Percentiles rank a stretch among this genome's conserved stretches.
phyloP scores from a whole-genome alignment of 495 filamentous ascomycete species.

The Neurospora sp. region DNA sequence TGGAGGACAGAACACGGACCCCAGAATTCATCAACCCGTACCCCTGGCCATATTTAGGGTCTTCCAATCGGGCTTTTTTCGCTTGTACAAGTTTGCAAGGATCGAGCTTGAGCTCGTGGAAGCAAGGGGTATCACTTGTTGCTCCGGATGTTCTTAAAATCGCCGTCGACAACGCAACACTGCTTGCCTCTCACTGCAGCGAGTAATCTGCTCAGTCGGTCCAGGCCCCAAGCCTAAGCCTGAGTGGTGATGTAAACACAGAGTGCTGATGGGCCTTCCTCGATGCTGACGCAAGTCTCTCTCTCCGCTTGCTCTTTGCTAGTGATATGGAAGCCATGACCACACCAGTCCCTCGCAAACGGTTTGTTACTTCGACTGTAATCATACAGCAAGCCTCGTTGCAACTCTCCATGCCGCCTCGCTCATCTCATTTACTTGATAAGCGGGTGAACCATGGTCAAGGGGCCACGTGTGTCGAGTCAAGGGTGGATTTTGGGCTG shows the following conservation, averaged over 20 bases:
- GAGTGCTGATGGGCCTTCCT: background rate
- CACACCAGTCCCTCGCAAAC: background rate
- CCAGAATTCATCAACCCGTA: background rate
- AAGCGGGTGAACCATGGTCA: conserved; percentile 5
- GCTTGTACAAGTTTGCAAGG: background rate
- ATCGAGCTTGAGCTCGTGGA: background rate
- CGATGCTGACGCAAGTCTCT: background rate
- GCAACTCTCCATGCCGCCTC: background rate
- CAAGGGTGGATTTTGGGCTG: conserved; percentile 26
- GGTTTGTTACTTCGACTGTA: background rate
- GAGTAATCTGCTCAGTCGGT: background rate
- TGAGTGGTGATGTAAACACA: background rate
- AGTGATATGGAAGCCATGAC: background rate
- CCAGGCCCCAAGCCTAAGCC: background rate
- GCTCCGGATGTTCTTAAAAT: background rate
- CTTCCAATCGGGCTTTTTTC: background rate
- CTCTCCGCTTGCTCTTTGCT: background rate
- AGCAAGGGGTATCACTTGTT: background rate
- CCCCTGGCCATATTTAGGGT: background rate
- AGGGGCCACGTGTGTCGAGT: conserved; percentile 41
- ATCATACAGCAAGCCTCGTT: background rate
- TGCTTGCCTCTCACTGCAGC: background rate
- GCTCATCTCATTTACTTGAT: background rate
- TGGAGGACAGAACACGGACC: background rate
- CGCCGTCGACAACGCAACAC: background rate